Base-by-base conservation (phyloP, 1,139 yeast genomes). In the Entelexis paramagnoliae region DNA sequence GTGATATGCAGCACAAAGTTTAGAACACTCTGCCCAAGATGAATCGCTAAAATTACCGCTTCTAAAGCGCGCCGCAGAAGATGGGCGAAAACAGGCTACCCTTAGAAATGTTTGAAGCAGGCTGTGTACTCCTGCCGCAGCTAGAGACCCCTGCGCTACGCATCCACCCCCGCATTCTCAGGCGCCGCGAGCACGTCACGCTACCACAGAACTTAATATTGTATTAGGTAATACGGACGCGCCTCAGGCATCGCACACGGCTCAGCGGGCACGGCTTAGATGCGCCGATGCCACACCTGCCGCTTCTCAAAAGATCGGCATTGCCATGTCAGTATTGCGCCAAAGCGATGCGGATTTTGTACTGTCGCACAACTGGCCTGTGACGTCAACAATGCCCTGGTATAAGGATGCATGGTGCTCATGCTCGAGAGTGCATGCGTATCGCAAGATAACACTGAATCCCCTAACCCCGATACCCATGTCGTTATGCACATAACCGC, bases 391-490 rank as follows among this genome's bases (percentile, higher is more conserved):
- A 20, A 5, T 20, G 24, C 10, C 20, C 5, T 3, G 19, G 3
- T 6, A 9, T 2, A 17, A 22, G 33, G 20, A 11, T 29, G 45
- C 45, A 41, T 36, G 10, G 9, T 36, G 19, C 41, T 13, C 28
- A 36, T 36, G 41, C 41, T 6, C 41, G 28, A 20, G 17, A 2
- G 28, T 29, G 45, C 45, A 41, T 41, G 45, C 45, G 45, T 41
- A 29, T 41, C 34, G 28, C 29, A 41, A 28, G 45, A 41, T 41
- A 41, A 41, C 45, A 41, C 8, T 10, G 2, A 8, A 3, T 6
- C 14, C 22, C 45, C 45, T 17, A 41, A 29, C 45, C 34, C 28
- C 45, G 26, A 41, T 29, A 29, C 34, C 34, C 45, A 41, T 28
- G 35, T 41, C 45, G 34, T 17, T 22, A 29, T 41, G 45, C 42